Evolutionary conservation across 257 asterid genomes (phyloP), one percentile per base, ranked within the genome.

Genomic region (Solanum bulbocastanum): DNA sequence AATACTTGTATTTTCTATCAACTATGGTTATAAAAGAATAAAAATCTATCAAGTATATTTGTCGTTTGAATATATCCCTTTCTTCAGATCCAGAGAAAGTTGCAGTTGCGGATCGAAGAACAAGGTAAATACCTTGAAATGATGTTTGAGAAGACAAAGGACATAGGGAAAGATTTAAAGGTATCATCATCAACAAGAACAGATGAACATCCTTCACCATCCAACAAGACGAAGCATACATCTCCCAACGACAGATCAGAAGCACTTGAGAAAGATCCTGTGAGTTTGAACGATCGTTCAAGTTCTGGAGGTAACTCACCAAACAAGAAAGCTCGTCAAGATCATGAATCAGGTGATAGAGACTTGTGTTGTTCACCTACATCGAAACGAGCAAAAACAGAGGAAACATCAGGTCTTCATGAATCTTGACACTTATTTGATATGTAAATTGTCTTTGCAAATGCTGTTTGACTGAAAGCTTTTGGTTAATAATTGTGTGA

Each of bases 61-160:
- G 5, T 44, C 15, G 22, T 84, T 87, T 44, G 76, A 49, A 66
- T 32, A 5, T 36, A 30, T 86, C 22, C 71, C 42, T 86, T 84
- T 71, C 74, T 83, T 81, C 96, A 96, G 99, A 92, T 94, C 89
- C 99, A 96, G 86, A 92, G 99, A 87, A 94, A 90, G 84, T 92
- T 96, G 91, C 99, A 96, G 90, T 74, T 96, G 88, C 93, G 95
- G 88, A 96, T 96, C 11, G 99, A 96, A 91, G 98, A 96, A 87
- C 99, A 95, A 88, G 99, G 97, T 60, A 94, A 87, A 89, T 92
- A 89, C 88, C 96, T 96, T 58, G 97, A 93, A 84, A 91, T 90
- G 94, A 96, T 96, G 91, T 92, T 96, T 20, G 96, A 96, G 91
- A 95, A 92, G 90, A 98, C 95, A 84, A 90, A 87, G 87, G 91